phyloP scores from a whole-genome alignment of 805 yeast species.

The Komagataella phaffii region DNA sequence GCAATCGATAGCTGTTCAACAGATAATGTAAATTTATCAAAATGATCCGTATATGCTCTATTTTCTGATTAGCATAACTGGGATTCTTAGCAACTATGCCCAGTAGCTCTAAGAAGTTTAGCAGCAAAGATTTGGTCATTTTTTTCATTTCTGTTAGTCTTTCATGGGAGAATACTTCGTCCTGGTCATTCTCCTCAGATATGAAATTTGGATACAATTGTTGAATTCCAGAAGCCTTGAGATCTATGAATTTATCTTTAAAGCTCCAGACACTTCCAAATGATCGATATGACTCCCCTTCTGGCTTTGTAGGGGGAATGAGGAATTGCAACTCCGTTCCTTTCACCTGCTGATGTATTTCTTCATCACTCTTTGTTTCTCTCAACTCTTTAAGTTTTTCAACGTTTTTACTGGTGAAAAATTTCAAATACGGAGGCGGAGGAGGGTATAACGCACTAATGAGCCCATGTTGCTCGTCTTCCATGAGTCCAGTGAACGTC shows the following conservation, averaged over 20 bases:
- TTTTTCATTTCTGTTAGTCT: slow-evolving; percentile 68
- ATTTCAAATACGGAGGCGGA: slow-evolving; percentile 75
- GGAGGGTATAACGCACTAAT: slow-evolving; percentile 81
- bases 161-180: slow-evolving; percentile 27
- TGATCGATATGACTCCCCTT: slow-evolving; percentile 58
- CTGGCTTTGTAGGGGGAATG: slow-evolving; percentile 53
- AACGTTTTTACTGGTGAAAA: slow-evolving; percentile 58
- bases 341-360: slow-evolving; percentile 10
- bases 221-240: slow-evolving; percentile 63
- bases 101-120: slow-evolving; percentile 71
- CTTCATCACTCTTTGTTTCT: slow-evolving; percentile 15
- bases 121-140: slow-evolving; percentile 61
- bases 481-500: slow-evolving; percentile 2
- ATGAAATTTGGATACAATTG: slow-evolving; percentile 38
- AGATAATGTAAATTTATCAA: slow-evolving; percentile 86
- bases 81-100: slow-evolving; percentile 73
- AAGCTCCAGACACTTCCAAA: slow-evolving; percentile 88
- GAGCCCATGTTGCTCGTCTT: slow-evolving; percentile 4
- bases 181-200: slow-evolving; percentile 17
- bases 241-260: slow-evolving; percentile 61
- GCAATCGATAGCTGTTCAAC: slow-evolving; percentile 86
- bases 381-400: slow-evolving; percentile 6
- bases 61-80: slow-evolving; percentile 37
- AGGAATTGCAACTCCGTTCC: slow-evolving; percentile 36
- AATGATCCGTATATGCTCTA: slow-evolving; percentile 69